Percentiles rank a stretch among this genome's conserved stretches.
Conservation (phyloP, 2,329 filamentous ascomycete species). For the Stagonosporopsis chrysanthemi region DNA sequence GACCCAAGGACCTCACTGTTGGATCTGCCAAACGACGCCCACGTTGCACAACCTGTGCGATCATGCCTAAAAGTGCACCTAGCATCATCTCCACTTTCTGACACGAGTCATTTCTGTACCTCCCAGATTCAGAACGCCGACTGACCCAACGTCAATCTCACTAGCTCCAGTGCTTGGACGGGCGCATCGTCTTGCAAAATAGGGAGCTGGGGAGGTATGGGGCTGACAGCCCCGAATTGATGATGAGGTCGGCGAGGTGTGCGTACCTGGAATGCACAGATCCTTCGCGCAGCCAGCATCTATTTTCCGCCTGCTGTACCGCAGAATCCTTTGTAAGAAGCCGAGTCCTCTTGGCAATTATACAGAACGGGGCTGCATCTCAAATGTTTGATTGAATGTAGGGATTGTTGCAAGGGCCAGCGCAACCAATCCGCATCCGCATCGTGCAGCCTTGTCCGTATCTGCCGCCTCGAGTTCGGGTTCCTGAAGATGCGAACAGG, state of each 20-base stretch:
- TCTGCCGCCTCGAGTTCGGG: slow-evolving; percentile 17
- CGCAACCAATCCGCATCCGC: neutral
- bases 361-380: slow-evolving; percentile 8
- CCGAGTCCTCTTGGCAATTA: slow-evolving; percentile 9
- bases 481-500: slow-evolving; percentile 15
- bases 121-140: slow-evolving; percentile 14
- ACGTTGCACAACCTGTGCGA: slow-evolving; percentile 7
- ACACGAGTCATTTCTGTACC: slow-evolving; percentile 15
- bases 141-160: slow-evolving; percentile 8
- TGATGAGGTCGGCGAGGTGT: slow-evolving; percentile 15
- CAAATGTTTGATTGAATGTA: slow-evolving; percentile 7
- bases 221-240: slow-evolving; percentile 10
- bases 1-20: slow-evolving; percentile 15
- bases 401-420: neutral
- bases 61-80: slow-evolving; percentile 7
- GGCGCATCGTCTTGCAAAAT: slow-evolving; percentile 5
- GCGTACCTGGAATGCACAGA: slow-evolving; percentile 8
- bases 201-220: slow-evolving; percentile 5
- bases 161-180: slow-evolving; percentile 8
- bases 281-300: slow-evolving; percentile 13
- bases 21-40: slow-evolving; percentile 17
- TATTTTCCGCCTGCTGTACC: slow-evolving; percentile 14
- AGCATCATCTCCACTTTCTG: slow-evolving; percentile 20
- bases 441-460: slow-evolving; percentile 14
- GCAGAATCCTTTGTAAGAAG: neutral